A percentile compares a stretch with the other conserved stretches of the same genome.
These are phyloP conservation scores for Verbena officinalis DNA, from an alignment of 257 asterid species.

Conservation along the genomic window DNA sequence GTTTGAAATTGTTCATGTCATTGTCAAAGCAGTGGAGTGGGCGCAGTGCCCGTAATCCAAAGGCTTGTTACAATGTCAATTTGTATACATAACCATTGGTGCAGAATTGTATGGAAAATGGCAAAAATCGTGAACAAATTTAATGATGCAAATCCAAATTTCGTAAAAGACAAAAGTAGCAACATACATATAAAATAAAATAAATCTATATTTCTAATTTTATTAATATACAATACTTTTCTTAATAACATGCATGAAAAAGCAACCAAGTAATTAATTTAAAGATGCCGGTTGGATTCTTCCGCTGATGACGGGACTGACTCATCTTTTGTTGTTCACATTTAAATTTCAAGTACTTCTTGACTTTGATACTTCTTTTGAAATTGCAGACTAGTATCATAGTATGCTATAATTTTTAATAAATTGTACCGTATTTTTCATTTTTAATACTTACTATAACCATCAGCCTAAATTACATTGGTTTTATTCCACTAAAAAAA, in stretches of 20 bases:
- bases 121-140: constrained; percentile 11
- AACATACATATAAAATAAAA: no score
- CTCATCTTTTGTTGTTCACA: constrained; percentile 3
- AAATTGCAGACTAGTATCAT: no score
- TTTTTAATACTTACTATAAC: no score
- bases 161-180: constrained; percentile 17
- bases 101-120: background rate
- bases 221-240: no score
- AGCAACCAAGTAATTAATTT: constrained; percentile 2
- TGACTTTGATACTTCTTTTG: background rate
- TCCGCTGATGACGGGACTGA: constrained; percentile 44
- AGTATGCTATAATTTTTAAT: no score
- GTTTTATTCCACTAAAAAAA: no score
- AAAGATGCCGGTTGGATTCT: constrained; percentile 31
- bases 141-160: constrained; percentile 28
- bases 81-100: constrained; percentile 6
- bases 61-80: constrained; percentile 15
- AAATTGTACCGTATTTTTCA: no score
- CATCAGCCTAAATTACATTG: no score
- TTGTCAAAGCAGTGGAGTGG: constrained; percentile 26
- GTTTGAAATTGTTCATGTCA: background rate
- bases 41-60: constrained; percentile 16
- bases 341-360: no score
- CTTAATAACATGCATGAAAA: background rate
- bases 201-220: no score